Base-by-base conservation (phyloP, 1,284 basidiomycete genomes). In the Papiliotrema fonsecae region DNA sequence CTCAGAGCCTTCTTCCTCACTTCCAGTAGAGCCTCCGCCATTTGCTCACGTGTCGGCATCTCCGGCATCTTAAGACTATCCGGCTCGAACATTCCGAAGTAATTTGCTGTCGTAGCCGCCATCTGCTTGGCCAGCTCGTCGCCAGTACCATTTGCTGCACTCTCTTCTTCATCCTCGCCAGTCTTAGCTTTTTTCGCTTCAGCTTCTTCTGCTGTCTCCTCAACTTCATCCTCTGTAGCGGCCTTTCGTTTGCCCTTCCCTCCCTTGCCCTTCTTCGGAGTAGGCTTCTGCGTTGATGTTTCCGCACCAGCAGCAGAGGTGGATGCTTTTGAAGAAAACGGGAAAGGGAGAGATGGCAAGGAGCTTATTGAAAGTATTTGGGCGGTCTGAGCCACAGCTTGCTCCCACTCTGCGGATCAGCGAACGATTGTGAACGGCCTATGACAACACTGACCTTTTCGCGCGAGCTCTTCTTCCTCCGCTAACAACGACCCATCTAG, bases 1-100 rank as follows among this genome's bases (percentile, higher is more conserved):
- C 92, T 81, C 44, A 96, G 70, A 16, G 85, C 85, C 69, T 83
- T 79, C 76, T 96, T 96, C 66, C 87, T 78, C 57, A 90, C 75
- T 34, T 80, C 81, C 49, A 97, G 78, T 47, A 97, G 70, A 21
- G 86, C 81, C 27, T 75, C 72, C 65, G 91, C 88, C 82, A 91
- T 86, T 73, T 93, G 87, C 45, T 83, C 80, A 42, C 79, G 77
- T 1, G 79, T 82, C 2, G 88, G 85, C 71, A 92, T 72, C 61
- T 81, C 82, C 0, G 89, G 91, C 30, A 84, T 81, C 50, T 86
- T 67, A 13, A 96, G 76, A 56, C 84, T 80, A 49, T 85, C 84
- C 4, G 84, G 75, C 28, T 81, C 76, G 9, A 96, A 78, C 69
- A 92, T 87, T 4, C 83, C 79, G 21, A 92, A 84, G 64, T 85